Percentiles rank a stretch among this genome's conserved stretches.
Evolutionary conservation across 2,329 filamentous ascomycete species (phyloP).

Genomic region (Hypoxylon sp.): DNA sequence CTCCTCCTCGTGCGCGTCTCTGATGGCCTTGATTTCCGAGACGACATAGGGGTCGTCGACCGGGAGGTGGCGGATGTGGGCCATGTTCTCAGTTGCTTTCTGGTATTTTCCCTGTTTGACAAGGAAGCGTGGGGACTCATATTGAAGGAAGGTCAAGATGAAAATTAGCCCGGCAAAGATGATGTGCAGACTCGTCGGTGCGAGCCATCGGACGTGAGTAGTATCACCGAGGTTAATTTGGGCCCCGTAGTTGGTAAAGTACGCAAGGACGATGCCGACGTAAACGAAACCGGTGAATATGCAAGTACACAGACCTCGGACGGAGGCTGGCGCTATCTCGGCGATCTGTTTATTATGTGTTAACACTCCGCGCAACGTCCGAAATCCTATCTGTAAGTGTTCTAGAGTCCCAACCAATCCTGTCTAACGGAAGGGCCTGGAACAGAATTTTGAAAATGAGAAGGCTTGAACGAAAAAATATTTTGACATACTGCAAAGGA

Average conservation of each 20-base stretch:
- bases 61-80: conserved; percentile 71
- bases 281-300: conserved; percentile 81
- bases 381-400: neutral
- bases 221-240: conserved; percentile 64
- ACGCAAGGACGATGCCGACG: conserved; percentile 82
- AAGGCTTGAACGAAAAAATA: conserved; percentile 3
- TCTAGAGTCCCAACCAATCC: conserved; percentile 12
- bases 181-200: conserved; percentile 82
- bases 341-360: conserved; percentile 66
- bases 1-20: conserved; percentile 76
- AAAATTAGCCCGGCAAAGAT: conserved; percentile 83
- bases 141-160: conserved; percentile 76
- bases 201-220: conserved; percentile 69
- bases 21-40: conserved; percentile 75
- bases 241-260: conserved; percentile 79
- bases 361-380: conserved; percentile 23
- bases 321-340: conserved; percentile 77
- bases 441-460: neutral
- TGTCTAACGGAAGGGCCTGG: neutral
- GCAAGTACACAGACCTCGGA: conserved; percentile 81
- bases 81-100: conserved; percentile 69
- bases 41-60: conserved; percentile 73
- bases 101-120: conserved; percentile 75
- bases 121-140: conserved; percentile 79
- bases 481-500: conserved; percentile 31